A percentile compares a stretch with the other conserved stretches of the same genome.
phyloP scores from a whole-genome alignment of 495 filamentous ascomycete genomes.

The Apodospora peruviana region DNA sequence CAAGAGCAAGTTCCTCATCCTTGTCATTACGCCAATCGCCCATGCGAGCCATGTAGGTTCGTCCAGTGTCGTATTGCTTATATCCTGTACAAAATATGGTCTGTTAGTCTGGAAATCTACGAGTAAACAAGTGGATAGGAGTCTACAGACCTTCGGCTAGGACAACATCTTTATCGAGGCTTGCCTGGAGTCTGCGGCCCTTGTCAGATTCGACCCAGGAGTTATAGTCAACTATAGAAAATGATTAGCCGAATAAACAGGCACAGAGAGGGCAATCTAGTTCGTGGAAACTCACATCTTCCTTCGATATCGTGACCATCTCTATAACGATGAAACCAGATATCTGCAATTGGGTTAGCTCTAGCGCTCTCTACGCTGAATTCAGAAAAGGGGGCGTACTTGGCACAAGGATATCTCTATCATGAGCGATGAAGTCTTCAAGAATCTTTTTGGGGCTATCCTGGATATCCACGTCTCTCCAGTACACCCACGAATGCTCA shows the following conservation, averaged over 20 bases:
- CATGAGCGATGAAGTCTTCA: constrained; percentile 92
- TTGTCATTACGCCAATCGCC: constrained; percentile 90
- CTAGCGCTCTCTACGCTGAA: background rate
- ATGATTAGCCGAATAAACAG: constrained; percentile 11
- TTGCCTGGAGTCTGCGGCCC: constrained; percentile 63
- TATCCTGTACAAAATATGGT: constrained; percentile 55
- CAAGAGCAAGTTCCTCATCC: constrained; percentile 82
- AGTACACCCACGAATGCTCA: constrained; percentile 98
- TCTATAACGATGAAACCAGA: constrained; percentile 96
- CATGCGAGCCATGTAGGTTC: constrained; percentile 78
- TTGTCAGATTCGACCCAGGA: constrained; percentile 95
- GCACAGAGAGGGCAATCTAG: background rate
- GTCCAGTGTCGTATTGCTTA: constrained; percentile 84
- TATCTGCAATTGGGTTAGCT: constrained; percentile 58
- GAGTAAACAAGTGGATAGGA: background rate
- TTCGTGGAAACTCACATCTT: constrained; percentile 60
- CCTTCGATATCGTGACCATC: constrained; percentile 85
- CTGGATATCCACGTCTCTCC: constrained; percentile 94
- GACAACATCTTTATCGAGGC: constrained; percentile 71
- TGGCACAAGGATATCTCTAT: constrained; percentile 87
- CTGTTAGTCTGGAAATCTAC: constrained; percentile 2
- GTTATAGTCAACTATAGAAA: constrained; percentile 82
- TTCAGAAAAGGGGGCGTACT: constrained; percentile 55
- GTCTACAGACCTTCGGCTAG: constrained; percentile 68
- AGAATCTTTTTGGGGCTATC: constrained; percentile 84